Evolutionary conservation across 257 asterid genomes (phyloP).

Genomic region (Scutellaria baicalensis): DNA sequence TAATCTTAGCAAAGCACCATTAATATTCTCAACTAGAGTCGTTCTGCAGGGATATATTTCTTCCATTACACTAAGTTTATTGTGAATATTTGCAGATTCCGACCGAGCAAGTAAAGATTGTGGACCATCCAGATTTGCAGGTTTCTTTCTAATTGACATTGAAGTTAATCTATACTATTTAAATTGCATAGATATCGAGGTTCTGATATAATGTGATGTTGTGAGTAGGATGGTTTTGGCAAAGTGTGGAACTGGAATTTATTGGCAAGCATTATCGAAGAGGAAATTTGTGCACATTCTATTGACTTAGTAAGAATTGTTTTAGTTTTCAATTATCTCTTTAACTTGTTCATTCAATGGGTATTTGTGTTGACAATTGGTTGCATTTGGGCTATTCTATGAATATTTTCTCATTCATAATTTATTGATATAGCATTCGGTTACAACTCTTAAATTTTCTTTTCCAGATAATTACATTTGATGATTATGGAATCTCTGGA

Average conservation of each 20-base stretch:
- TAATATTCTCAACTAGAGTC: neutral
- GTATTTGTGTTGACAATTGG: neutral
- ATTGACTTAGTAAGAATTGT: slow-evolving; percentile 57
- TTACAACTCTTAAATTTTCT: slow-evolving; percentile 1
- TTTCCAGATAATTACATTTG: slow-evolving; percentile 74
- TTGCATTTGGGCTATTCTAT: neutral
- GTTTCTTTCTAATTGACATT: slow-evolving; percentile 27
- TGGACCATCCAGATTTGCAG: slow-evolving; percentile 86
- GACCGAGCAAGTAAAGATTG: slow-evolving; percentile 55
- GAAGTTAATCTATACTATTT: slow-evolving; percentile 6
- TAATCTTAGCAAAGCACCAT: neutral
- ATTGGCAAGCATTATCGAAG: slow-evolving; percentile 45
- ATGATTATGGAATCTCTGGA: slow-evolving; percentile 80
- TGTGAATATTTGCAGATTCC: slow-evolving; percentile 52
- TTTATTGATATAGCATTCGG: neutral
- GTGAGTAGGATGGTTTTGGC: slow-evolving; percentile 84
- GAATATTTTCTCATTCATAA: neutral
- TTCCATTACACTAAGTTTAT: neutral
- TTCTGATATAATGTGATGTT: slow-evolving; percentile 15
- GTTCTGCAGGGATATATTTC: neutral
- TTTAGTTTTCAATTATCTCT: neutral
- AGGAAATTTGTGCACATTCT: slow-evolving; percentile 36
- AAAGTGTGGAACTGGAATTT: slow-evolving; percentile 50
- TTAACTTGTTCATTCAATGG: neutral
- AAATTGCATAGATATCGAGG: neutral